These are phyloP conservation scores for Beauveria caledonica DNA, from an alignment of 2,329 filamentous ascomycete genomes.

Conservation along the genomic window DNA sequence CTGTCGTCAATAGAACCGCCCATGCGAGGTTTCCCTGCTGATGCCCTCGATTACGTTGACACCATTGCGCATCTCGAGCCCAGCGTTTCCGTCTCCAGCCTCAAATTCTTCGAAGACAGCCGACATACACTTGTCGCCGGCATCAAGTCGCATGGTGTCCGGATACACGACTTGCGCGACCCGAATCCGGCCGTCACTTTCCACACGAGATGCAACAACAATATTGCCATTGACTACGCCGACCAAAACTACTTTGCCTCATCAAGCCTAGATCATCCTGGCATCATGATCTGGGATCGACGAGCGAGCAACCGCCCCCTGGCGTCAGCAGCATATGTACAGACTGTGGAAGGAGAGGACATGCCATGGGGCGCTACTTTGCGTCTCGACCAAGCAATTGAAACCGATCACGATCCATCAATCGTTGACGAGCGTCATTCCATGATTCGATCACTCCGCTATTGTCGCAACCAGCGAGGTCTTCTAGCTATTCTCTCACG, in stretches of 20 bases:
- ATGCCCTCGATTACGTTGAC: constrained; percentile 43
- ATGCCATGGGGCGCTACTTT: constrained; percentile 56
- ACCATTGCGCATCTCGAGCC: constrained; percentile 52
- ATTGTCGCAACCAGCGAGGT: constrained; percentile 54
- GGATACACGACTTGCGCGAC: constrained; percentile 68
- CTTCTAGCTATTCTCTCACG: constrained; percentile 54
- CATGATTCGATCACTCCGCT: constrained; percentile 54
- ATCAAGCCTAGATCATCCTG: constrained; percentile 65
- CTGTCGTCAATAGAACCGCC: constrained; percentile 41
- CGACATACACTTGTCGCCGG: constrained; percentile 69
- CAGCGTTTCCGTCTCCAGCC: constrained; percentile 69
- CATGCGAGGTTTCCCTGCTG: constrained; percentile 41
- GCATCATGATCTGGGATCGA: constrained; percentile 71
- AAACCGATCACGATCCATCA: constrained; percentile 43
- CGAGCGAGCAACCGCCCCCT: constrained; percentile 48
- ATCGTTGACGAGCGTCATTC: constrained; percentile 48
- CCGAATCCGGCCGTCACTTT: constrained; percentile 48
- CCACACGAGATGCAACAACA: constrained; percentile 60
- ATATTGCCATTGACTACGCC: constrained; percentile 67
- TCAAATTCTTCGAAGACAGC: constrained; percentile 72
- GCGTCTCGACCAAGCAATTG: constrained; percentile 48
- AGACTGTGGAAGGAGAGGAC: constrained; percentile 52
- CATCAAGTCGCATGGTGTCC: constrained; percentile 65
- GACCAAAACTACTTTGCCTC: constrained; percentile 82
- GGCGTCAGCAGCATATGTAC: constrained; percentile 45